A percentile compares a stretch with the other conserved stretches of the same genome.
These are phyloP conservation scores for Ephemerocybe angulata DNA, from an alignment of 768 basidiomycete species.

Conservation along the genomic window DNA sequence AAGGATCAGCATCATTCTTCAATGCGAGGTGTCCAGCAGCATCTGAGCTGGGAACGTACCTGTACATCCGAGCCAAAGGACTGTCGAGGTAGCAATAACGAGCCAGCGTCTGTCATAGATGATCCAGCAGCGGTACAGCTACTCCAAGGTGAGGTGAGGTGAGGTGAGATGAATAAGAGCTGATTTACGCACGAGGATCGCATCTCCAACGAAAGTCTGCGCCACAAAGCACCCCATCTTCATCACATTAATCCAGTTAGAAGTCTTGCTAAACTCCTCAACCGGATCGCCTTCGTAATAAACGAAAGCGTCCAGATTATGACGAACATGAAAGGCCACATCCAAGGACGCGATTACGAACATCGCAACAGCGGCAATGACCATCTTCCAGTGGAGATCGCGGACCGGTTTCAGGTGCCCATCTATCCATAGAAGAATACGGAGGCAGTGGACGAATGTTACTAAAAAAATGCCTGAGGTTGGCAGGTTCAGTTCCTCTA, in stretches of 20 bases:
- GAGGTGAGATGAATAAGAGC: not conserved
- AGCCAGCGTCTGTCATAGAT: conserved; percentile 30
- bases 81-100: conserved; percentile 25
- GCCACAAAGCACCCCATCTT: conserved; percentile 37
- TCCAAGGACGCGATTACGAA: conserved; percentile 38
- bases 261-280: conserved; percentile 31
- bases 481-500: not conserved
- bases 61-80: conserved; percentile 36
- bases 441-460: conserved; percentile 33
- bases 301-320: conserved; percentile 42
- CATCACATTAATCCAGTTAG: conserved; percentile 40
- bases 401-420: conserved; percentile 23
- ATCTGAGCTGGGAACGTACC: conserved; percentile 26
- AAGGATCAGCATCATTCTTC: not conserved
- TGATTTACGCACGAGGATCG: conserved; percentile 32
- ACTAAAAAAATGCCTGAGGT: conserved; percentile 34
- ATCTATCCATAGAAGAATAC: conserved; percentile 29
- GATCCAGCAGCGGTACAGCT: conserved; percentile 39
- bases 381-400: conserved; percentile 31
- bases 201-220: conserved; percentile 42
- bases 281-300: conserved; percentile 29
- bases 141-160: not conserved
- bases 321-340: conserved; percentile 37
- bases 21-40: too few species aligned
- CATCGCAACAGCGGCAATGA: conserved; percentile 35